phyloP scores from a whole-genome alignment of 2,329 filamentous ascomycete species.

The Nemania abortiva region DNA sequence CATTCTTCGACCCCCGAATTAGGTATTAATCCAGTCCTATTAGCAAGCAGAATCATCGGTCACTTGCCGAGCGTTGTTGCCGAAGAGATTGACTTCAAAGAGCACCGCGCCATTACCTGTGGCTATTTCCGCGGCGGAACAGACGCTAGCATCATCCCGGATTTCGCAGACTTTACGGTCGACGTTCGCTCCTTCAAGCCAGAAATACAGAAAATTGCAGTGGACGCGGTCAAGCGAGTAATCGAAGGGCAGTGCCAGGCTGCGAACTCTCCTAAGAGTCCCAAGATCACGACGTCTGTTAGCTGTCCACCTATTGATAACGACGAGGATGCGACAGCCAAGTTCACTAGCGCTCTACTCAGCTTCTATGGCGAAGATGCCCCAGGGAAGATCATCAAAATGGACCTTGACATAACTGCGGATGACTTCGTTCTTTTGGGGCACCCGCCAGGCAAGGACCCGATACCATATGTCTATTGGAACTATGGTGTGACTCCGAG shows the following conservation, averaged over 20 bases:
- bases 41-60: neutral
- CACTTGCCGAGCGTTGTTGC: neutral
- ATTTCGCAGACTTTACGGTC: neutral
- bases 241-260: neutral
- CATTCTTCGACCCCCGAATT: neutral
- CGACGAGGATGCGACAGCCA: neutral
- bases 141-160: neutral
- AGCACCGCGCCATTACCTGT: neutral
- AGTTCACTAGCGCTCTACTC: neutral
- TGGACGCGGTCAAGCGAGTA: neutral
- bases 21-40: neutral
- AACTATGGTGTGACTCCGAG: constrained; percentile 3
- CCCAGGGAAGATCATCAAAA: neutral
- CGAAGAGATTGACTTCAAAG: neutral
- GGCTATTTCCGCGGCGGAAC: neutral
- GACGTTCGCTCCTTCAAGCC: neutral
- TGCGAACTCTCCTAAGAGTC: neutral
- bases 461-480: constrained; percentile 7
- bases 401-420: constrained; percentile 8
- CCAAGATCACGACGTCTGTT: neutral
- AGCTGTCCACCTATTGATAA: neutral
- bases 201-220: neutral
- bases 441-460: neutral
- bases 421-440: constrained; percentile 5
- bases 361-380: neutral